phyloP scores from a whole-genome alignment of 495 filamentous ascomycete species.

The Podospora anserina region DNA sequence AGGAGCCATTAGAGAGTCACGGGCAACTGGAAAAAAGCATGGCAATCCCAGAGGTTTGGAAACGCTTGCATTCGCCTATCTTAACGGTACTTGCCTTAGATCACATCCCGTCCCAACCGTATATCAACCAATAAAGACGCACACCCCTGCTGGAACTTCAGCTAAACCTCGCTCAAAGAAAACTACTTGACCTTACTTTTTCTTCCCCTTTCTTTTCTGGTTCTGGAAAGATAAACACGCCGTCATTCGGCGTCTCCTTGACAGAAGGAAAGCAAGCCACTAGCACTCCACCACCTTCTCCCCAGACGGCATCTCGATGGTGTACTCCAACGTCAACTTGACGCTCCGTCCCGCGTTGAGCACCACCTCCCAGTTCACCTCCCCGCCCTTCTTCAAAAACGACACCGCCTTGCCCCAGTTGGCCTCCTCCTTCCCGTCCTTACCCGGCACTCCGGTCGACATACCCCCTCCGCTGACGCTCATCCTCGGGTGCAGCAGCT shows the following conservation, averaged over 20 bases:
- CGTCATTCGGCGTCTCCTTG: neutral
- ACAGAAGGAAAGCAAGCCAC: neutral
- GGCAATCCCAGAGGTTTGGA: no score
- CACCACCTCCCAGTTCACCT: conserved; percentile 58
- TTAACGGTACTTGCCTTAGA: no score
- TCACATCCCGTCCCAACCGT: neutral
- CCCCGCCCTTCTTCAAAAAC: conserved; percentile 55
- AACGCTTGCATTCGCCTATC: no score
- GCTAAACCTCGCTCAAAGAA: neutral
- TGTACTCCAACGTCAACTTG: conserved; percentile 61
- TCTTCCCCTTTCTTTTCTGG: no score
- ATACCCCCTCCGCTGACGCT: conserved; percentile 46
- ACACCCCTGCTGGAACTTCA: neutral
- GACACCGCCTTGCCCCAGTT: conserved; percentile 51
- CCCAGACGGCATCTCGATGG: conserved; percentile 53
- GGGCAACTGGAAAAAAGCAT: no score
- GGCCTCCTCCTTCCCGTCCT: conserved; percentile 30
- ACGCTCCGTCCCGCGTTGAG: conserved; percentile 56
- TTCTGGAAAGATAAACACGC: neutral
- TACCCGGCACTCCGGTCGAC: conserved; percentile 33
- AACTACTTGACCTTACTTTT: neutral
- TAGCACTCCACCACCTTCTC: conserved; percentile 43
- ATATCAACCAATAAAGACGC: neutral
- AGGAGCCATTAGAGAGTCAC: no score
- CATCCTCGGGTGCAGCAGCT: conserved; percentile 52